phyloP scores from a whole-genome alignment of 2,329 filamentous ascomycete genomes.

The Colletotrichum sp. region DNA sequence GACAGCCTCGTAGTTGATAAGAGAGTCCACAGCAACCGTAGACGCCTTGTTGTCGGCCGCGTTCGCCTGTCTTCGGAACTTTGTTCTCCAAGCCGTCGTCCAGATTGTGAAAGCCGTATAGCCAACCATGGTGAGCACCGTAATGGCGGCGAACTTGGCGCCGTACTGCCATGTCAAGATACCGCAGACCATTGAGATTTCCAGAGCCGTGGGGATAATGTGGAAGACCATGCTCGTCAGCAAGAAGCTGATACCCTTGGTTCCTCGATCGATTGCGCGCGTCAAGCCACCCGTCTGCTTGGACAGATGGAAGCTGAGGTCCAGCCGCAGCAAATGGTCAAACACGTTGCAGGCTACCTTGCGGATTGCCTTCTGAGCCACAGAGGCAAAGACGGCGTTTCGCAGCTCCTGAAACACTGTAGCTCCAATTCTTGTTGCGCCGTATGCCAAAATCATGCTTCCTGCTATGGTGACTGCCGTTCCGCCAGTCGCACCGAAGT shows the following conservation, averaged over 20 bases:
- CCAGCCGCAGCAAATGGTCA: conserved; percentile 83
- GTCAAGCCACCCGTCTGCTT: conserved; percentile 96
- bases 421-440: conserved; percentile 84
- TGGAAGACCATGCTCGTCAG: conserved; percentile 99
- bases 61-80: conserved; percentile 94
- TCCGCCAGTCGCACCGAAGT: conserved; percentile 84
- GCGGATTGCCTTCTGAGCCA: conserved; percentile 95
- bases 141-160: conserved; percentile 88
- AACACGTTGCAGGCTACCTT: conserved; percentile 92
- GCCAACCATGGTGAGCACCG: conserved; percentile 85
- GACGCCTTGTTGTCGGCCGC: conserved; percentile 95
- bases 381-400: conserved; percentile 95
- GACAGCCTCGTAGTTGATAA: conserved; percentile 99
- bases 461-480: conserved; percentile 90
- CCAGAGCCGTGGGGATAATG: conserved; percentile 88
- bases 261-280: conserved; percentile 92
- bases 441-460: conserved; percentile 92
- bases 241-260: conserved; percentile 97
- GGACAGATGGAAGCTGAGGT: conserved; percentile 91
- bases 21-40: conserved; percentile 92
- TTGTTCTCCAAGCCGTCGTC: conserved; percentile 96
- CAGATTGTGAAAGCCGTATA: conserved; percentile 97
- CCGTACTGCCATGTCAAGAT: conserved; percentile 98
- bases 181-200: conserved; percentile 94
- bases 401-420: conserved; percentile 91